These are phyloP conservation scores for Termitomyces sp. DNA, from an alignment of 768 basidiomycete genomes.

Conservation along the genomic window DNA sequence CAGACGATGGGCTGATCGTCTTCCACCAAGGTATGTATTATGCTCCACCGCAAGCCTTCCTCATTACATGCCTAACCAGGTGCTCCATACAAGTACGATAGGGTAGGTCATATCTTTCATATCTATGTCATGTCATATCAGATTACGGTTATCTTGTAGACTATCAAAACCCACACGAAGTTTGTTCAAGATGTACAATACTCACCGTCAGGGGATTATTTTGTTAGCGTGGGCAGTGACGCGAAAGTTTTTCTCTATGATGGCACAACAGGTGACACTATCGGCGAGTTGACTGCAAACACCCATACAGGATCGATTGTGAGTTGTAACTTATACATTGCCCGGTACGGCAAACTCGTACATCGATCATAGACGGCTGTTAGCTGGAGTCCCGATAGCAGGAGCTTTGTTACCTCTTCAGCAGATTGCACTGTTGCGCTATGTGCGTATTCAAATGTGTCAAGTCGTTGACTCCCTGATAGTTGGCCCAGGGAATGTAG, in stretches of 20 bases:
- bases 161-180: slow-evolving; percentile 83
- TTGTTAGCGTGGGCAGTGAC: slow-evolving; percentile 89
- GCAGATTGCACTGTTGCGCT: slow-evolving; percentile 85
- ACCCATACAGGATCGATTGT: slow-evolving; percentile 76
- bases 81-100: slow-evolving; percentile 86
- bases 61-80: slow-evolving; percentile 31
- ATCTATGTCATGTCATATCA: neutral
- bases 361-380: slow-evolving; percentile 50
- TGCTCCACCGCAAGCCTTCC: neutral
- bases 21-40: slow-evolving; percentile 66
- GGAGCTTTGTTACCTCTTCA: slow-evolving; percentile 71
- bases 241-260: slow-evolving; percentile 85
- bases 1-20: slow-evolving; percentile 76
- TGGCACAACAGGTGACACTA: slow-evolving; percentile 79
- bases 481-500: slow-evolving; percentile 65
- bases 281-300: slow-evolving; percentile 61
- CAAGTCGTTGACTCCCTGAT: neutral
- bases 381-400: slow-evolving; percentile 78
- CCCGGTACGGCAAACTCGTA: neutral
- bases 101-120: slow-evolving; percentile 32
- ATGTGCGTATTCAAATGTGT: slow-evolving; percentile 42
- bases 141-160: slow-evolving; percentile 29
- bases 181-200: slow-evolving; percentile 91
- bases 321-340: slow-evolving; percentile 21
- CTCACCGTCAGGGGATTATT: slow-evolving; percentile 73